Conservation (phyloP, 164 flowering plant genomes). For the Taxillus chinensis region DNA sequence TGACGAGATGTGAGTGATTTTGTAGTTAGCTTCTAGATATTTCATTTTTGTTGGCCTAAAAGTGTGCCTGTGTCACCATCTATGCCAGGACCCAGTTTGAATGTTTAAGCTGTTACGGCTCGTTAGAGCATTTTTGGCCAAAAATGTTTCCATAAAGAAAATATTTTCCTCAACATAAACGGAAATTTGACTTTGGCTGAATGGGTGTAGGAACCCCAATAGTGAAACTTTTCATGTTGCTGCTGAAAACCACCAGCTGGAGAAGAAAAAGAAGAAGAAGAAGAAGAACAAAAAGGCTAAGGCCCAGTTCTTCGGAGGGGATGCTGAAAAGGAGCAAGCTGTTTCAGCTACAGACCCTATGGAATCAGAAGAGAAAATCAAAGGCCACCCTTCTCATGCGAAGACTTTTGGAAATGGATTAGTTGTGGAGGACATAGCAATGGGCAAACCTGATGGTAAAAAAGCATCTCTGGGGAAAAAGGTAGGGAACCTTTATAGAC, state of each 20-base stretch:
- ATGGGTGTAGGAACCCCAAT: constrained; percentile 10
- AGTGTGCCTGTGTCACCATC: no score
- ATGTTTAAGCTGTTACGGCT: no score
- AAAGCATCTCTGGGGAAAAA: constrained; percentile 68
- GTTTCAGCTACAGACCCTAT: constrained; percentile 9
- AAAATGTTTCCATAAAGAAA: no score
- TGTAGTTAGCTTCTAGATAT: neutral
- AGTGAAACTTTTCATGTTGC: constrained; percentile 9
- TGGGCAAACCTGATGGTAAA: constrained; percentile 93
- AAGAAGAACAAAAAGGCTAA: constrained; percentile 69
- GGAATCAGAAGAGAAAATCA: constrained; percentile 18
- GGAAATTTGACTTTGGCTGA: neutral
- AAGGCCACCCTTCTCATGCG: constrained; percentile 35
- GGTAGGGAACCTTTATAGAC: constrained; percentile 22
- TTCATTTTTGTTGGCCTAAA: no score
- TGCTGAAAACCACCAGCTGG: constrained; percentile 14
- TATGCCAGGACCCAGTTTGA: no score
- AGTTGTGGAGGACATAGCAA: constrained; percentile 63
- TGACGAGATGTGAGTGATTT: constrained; percentile 27
- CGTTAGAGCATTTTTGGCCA: no score
- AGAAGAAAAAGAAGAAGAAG: constrained; percentile 53
- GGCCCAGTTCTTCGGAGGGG: constrained; percentile 24
- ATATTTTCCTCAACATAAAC: no score
- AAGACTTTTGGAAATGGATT: constrained; percentile 78
- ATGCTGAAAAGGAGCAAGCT: constrained; percentile 10